Base-by-base conservation (phyloP, 805 yeast genomes). In the Nakazawaea holstii region DNA sequence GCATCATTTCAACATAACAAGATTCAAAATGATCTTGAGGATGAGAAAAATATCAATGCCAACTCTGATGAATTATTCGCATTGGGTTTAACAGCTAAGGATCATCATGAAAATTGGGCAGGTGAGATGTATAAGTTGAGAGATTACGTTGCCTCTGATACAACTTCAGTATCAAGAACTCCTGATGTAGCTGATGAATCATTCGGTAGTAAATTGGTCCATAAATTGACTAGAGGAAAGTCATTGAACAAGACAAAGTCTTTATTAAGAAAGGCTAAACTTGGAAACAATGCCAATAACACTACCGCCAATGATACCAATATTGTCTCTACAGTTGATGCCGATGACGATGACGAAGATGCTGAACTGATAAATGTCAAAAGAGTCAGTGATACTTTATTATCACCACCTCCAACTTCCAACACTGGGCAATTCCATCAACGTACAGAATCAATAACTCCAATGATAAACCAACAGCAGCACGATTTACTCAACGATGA, bases 61-160 rank as follows among this genome's bases (percentile, higher is more conserved):
- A 37, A 53, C 30, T 59, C 59, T 6, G 65, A 59, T 28, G 69
- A 63, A 61, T 70, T 87, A 50, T 59, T 81, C 36, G 95, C 91
- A 2, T 72, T 88, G 51, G 96, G 96, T 50, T 61, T 70, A 13
- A 87, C 90, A n/a, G 95, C 95, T 4, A 83, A 80, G 58, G 88
- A 87, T 52, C 95, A 87, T 62, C 77, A 81, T 54, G 76, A 72
- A 39, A 75, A 85, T 59, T 82, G 94, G 90, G 90, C 84, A 53
- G 66, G 72, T 38, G 84, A 84, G 59, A 77, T 83, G 77, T 72
- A 71, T 60, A 69, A 70, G 42, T 62, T 77, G 53, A 68, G 68
- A 48, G 73, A 68, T 26, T 36, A 40, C 26, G 40, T 33, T 31
- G 42, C 39, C 47, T 32, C 52, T 15, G 37, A 28, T 33, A 24